phyloP scores from a whole-genome alignment of 805 yeast species.

The Kuraishia cidri region DNA sequence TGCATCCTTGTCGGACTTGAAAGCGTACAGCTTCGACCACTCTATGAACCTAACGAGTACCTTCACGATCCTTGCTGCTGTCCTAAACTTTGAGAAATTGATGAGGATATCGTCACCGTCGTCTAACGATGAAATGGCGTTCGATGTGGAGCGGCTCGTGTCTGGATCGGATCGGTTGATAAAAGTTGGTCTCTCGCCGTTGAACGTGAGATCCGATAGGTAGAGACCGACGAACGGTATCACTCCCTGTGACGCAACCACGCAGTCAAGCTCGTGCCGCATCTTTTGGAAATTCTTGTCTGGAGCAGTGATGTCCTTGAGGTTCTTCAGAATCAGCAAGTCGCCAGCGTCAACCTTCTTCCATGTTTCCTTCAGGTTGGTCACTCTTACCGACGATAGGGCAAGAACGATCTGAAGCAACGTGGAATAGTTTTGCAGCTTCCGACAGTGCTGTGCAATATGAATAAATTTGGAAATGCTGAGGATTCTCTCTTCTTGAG shows the following conservation, averaged over 20 bases:
- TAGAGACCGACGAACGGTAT: conserved; percentile 88
- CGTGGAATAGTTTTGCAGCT: conserved; percentile 76
- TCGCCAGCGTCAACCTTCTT: conserved; percentile 64
- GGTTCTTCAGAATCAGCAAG: conserved; percentile 49
- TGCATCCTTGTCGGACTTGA: conserved; percentile 49
- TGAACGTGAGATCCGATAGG: conserved; percentile 72
- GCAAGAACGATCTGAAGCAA: conserved; percentile 84
- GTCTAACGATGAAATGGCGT: conserved; percentile 14
- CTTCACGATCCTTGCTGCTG: conserved; percentile 69
- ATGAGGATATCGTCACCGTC: conserved; percentile 32
- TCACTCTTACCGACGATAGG: conserved; percentile 56
- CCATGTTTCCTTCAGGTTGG: conserved; percentile 66
- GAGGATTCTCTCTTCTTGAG: conserved; percentile 48
- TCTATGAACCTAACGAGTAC: conserved; percentile 74
- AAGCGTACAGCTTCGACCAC: conserved; percentile 66
- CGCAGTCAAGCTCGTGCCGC: conserved; percentile 49
- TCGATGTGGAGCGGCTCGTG: conserved; percentile 3
- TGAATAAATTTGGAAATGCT: conserved; percentile 84
- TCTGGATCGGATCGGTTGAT: conserved; percentile 14
- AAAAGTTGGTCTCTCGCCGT: conserved; percentile 51
- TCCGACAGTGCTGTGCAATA: conserved; percentile 66
- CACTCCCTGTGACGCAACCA: conserved; percentile 61
- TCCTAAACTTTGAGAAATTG: conserved; percentile 71
- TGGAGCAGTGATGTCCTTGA: conserved; percentile 71
- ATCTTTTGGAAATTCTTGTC: conserved; percentile 61